A percentile compares a stretch with the other conserved stretches of the same genome.
phyloP scores from a whole-genome alignment of 805 yeast species.

The Yarrowia porcina region DNA sequence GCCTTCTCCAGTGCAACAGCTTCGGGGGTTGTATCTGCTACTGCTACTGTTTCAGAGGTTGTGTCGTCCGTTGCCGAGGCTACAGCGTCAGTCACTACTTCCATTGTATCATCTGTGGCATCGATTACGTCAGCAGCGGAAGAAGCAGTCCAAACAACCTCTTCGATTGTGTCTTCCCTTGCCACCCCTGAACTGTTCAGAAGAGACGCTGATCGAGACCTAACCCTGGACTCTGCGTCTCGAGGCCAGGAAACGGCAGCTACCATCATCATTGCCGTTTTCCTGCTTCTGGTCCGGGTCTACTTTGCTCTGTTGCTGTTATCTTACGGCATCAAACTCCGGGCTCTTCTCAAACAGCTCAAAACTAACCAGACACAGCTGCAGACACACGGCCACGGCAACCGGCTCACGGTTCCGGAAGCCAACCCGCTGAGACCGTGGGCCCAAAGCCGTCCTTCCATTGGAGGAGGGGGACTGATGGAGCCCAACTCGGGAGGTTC shows the following conservation, averaged over 20 bases:
- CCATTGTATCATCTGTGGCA: not conserved
- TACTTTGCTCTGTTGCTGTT: conserved; percentile 54
- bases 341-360: conserved; percentile 20
- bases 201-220: not conserved
- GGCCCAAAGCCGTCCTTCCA: conserved; percentile 12
- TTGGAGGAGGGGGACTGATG: conserved; percentile 1
- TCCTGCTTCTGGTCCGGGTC: conserved; percentile 46
- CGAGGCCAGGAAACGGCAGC: conserved; percentile 39
- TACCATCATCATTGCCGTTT: conserved; percentile 48
- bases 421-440: conserved; percentile 15
- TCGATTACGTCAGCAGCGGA: no score
- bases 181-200: no score
- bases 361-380: conserved; percentile 23
- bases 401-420: conserved; percentile 11
- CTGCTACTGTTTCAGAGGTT: not conserved
- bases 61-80: not conserved
- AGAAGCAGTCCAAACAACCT: no score
- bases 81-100: not conserved
- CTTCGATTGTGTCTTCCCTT: not conserved
- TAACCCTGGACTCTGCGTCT: conserved; percentile 28
- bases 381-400: conserved; percentile 15
- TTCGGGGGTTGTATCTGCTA: not conserved
- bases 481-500: conserved; percentile 2
- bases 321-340: conserved; percentile 42
- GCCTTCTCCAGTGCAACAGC: not conserved